A percentile compares a stretch with the other conserved stretches of the same genome.
Evolutionary conservation across 805 yeast species (phyloP).

Genomic region (Candida xiaguanensis): DNA sequence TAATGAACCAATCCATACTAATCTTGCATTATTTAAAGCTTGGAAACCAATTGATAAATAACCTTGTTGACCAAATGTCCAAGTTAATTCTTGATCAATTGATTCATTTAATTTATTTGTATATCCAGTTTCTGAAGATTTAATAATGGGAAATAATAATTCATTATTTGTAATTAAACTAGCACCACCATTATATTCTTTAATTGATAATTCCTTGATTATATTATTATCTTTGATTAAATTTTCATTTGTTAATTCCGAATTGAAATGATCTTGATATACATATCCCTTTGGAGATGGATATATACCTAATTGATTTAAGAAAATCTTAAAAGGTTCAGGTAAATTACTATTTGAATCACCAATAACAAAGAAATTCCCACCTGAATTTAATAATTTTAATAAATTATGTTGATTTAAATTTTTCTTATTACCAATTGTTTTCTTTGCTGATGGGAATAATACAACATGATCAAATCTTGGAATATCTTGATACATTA

Average conservation of each 20-base stretch:
- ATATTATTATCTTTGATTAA: slow-evolving; percentile 16
- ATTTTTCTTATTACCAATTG: slow-evolving; percentile 24
- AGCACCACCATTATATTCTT: slow-evolving; percentile 47
- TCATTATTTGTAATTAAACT: slow-evolving; percentile 71
- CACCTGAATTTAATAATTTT: slow-evolving; percentile 62
- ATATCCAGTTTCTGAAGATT: slow-evolving; percentile 63
- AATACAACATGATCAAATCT: slow-evolving; percentile 29
- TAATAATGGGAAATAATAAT: slow-evolving; percentile 64
- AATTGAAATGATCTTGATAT: slow-evolving; percentile 62
- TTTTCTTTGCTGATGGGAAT: slow-evolving; percentile 34
- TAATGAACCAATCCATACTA: slow-evolving; percentile 74
- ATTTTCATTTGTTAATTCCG: slow-evolving; percentile 12
- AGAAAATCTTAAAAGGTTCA: slow-evolving; percentile 52
- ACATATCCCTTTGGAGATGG: slow-evolving; percentile 74
- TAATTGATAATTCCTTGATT: neutral
- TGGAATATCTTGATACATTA: slow-evolving; percentile 22
- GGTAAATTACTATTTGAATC: slow-evolving; percentile 33
- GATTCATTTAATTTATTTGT: slow-evolving; percentile 44
- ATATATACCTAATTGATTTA: slow-evolving; percentile 77
- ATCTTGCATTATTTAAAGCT: slow-evolving; percentile 72
- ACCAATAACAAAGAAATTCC: slow-evolving; percentile 65
- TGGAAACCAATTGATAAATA: slow-evolving; percentile 75
- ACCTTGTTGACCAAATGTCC: slow-evolving; percentile 83
- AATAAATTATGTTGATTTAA: slow-evolving; percentile 43
- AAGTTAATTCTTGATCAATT: slow-evolving; percentile 47